phyloP scores from a whole-genome alignment of 257 asterid species.

The Solanum chaucha region DNA sequence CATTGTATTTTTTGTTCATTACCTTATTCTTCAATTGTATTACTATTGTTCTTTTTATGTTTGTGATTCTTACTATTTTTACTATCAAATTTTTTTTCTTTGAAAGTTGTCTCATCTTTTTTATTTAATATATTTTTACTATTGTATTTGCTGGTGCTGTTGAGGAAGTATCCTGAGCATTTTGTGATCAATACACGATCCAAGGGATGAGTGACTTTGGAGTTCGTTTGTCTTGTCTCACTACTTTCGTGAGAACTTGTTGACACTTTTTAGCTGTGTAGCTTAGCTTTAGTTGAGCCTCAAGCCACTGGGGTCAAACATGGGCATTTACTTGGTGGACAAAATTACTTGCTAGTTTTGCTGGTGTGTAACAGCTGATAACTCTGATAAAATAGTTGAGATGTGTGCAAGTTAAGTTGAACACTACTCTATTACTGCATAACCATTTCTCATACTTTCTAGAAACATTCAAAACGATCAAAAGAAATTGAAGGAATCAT shows the following conservation, averaged over 20 bases:
- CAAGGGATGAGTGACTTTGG: slow-evolving; percentile 55
- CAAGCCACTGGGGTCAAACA: background rate
- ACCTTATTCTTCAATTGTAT: no score
- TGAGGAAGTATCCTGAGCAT: slow-evolving; percentile 84
- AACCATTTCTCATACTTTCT: background rate
- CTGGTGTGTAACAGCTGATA: background rate
- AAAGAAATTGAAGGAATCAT: background rate
- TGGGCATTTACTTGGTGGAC: background rate
- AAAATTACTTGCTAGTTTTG: background rate
- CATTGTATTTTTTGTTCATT: no score
- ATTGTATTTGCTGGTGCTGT: slow-evolving; percentile 39
- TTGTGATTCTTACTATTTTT: no score
- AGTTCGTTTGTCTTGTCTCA: slow-evolving; percentile 87
- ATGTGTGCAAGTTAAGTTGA: background rate
- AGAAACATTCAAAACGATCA: background rate
- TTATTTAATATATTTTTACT: no score
- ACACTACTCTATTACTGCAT: background rate
- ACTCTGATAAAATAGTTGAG: background rate
- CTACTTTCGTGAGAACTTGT: slow-evolving; percentile 40
- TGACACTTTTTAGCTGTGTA: background rate
- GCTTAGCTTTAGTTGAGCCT: background rate
- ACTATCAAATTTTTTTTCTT: no score
- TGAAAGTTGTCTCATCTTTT: no score
- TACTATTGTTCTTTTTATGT: no score
- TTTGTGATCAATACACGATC: slow-evolving; percentile 84